Conservation (phyloP, 2,329 filamentous ascomycete genomes). For the Neodidymelliopsis sp. region DNA sequence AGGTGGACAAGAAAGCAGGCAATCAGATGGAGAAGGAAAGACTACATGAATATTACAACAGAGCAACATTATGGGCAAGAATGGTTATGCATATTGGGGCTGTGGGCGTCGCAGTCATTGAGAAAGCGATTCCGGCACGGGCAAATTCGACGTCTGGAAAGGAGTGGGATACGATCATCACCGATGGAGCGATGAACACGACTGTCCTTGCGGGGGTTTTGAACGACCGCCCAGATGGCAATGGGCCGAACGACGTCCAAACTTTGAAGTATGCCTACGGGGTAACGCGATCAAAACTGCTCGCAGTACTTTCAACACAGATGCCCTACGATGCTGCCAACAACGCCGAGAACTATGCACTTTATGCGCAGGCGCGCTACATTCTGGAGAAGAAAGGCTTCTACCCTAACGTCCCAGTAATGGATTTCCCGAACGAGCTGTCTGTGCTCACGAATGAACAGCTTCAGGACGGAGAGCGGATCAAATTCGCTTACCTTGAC, state of each 20-base stretch:
- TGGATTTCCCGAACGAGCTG: slow-evolving; percentile 41
- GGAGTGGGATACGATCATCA: slow-evolving; percentile 30
- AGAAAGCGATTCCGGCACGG: slow-evolving; percentile 23
- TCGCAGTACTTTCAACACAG: slow-evolving; percentile 41
- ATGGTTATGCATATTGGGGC: slow-evolving; percentile 46
- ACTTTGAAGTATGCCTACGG: slow-evolving; percentile 45
- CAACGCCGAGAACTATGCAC: slow-evolving; percentile 46
- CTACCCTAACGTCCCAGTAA: slow-evolving; percentile 41
- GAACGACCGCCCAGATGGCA: slow-evolving; percentile 34
- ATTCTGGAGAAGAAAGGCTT: slow-evolving; percentile 38
- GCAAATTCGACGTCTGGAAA: slow-evolving; percentile 25
- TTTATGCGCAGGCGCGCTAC: slow-evolving; percentile 45
- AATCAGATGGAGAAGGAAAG: slow-evolving; percentile 34
- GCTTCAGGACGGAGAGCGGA: slow-evolving; percentile 40
- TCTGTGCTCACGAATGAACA: slow-evolving; percentile 43
- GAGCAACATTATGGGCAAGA: slow-evolving; percentile 44
- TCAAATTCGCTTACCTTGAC: slow-evolving; percentile 40
- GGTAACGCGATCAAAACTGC: slow-evolving; percentile 41
- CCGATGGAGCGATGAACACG: slow-evolving; percentile 41
- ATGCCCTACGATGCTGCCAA: slow-evolving; percentile 43
- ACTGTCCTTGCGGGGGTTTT: slow-evolving; percentile 43
- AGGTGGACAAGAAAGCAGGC: slow-evolving; percentile 32
- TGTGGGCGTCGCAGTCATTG: slow-evolving; percentile 39
- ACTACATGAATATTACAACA: slow-evolving; percentile 43
- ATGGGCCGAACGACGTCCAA: slow-evolving; percentile 27